Evolutionary conservation across 129 eudicot species (phyloP), one percentile per base, ranked within the genome.

Genomic region (Glebionis coronaria): DNA sequence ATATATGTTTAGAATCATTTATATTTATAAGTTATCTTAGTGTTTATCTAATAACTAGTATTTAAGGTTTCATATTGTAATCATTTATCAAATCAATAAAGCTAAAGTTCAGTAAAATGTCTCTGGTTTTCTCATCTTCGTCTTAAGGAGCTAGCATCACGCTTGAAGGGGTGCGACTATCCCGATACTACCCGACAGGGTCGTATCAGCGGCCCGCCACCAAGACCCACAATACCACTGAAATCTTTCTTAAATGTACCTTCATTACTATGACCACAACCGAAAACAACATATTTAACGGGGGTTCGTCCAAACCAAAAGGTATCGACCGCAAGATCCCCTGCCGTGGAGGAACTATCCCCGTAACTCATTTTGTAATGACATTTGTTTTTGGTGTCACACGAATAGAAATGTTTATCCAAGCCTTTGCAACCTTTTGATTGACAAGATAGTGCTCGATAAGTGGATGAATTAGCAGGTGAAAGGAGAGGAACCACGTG

Each of bases 211-310:
- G 76, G 40, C 9, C 92, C 92, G 1, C 81, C 83, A 0, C 95
- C 95, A 2, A 87, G 87, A 0, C 95, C 97, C 3, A 90, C 25
- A 1, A 87, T 73, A 11, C 97, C 97, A 0, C 87, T 76, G 1
- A 59, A 55, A 2, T 54, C 5, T 12, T 38, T 63, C 0, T 46
- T 45, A 11, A 78, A 87, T 0, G 71, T 74, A 0, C 82, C 90
- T 0, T n/a, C 64, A 18, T 81, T 81, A 0, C 69, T 31, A 18
- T 79, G 88, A 0, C 87, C 93, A 31, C 97, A 87, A 0, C 97
- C 97, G 6, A 87, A 84, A n/a, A 12, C 73, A 2, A 83, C 67
- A 9, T 73, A 78, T 16, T 75, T 76, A 3, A 87, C 12, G 0
- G 72, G 15, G 23, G 52, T 16, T 0, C 79, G 46, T 0, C 50